Evolutionary conservation across 257 asterid genomes (phyloP).

Genomic region (Solanum tarijense): DNA sequence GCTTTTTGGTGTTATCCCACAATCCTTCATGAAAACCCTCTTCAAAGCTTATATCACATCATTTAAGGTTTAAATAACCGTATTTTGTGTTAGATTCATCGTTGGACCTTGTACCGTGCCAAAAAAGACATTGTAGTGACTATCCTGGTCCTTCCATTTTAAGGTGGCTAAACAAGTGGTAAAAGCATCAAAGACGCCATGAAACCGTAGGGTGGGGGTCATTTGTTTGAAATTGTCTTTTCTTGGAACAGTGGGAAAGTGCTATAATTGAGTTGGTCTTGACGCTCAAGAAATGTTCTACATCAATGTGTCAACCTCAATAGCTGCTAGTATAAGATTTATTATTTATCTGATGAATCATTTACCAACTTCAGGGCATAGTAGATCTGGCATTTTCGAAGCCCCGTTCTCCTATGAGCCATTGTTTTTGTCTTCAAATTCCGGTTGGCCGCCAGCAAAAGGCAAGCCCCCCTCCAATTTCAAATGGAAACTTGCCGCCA

Average conservation of each 20-base stretch:
- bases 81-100: not conserved
- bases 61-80: not conserved
- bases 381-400: conserved; percentile 69
- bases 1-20: not conserved
- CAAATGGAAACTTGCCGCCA: conserved; percentile 41
- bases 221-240: not conserved
- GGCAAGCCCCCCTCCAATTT: conserved; percentile 33
- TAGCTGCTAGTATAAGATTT: not conserved
- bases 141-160: not conserved
- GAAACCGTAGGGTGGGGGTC: not conserved
- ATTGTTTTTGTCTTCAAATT: conserved; percentile 91
- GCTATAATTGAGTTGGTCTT: not conserved
- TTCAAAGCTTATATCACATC: not conserved
- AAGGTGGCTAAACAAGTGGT: not conserved
- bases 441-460: conserved; percentile 63
- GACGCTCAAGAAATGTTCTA: not conserved
- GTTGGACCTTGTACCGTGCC: not conserved
- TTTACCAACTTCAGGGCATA: conserved; percentile 48
- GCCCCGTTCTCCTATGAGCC: conserved; percentile 52
- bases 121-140: not conserved
- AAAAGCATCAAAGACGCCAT: not conserved
- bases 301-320: not conserved
- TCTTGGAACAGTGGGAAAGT: not conserved
- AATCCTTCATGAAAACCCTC: not conserved
- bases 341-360: not conserved